Evolutionary conservation across 1,284 basidiomycete species (phyloP).

Genomic region (Sanghuangporus sanghuang): DNA sequence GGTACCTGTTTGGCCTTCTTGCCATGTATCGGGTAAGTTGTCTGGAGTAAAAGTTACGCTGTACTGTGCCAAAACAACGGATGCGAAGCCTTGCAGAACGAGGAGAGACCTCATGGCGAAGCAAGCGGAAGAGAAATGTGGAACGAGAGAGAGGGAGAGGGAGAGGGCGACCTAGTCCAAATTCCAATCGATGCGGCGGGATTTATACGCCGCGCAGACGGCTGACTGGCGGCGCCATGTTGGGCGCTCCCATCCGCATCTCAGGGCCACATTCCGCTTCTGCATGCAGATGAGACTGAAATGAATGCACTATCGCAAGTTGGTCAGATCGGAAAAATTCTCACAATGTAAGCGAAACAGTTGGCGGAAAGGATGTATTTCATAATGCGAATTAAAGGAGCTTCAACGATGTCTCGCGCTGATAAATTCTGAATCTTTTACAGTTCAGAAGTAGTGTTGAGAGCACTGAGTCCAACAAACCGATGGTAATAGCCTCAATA

Average conservation of each 20-base stretch:
- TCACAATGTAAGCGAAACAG: too few species aligned
- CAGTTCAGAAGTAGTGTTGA: too few species aligned
- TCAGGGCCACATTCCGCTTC: too few species aligned
- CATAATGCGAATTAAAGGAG: too few species aligned
- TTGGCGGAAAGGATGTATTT: too few species aligned
- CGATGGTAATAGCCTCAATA: too few species aligned
- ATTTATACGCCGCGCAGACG: not conserved
- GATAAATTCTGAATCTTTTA: too few species aligned
- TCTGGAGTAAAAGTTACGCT: slow-evolving; percentile 41
- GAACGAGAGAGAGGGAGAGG: not conserved
- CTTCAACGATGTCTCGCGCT: too few species aligned
- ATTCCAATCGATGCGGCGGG: not conserved
- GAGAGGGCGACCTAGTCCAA: not conserved
- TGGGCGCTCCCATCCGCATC: not conserved
- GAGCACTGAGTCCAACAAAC: too few species aligned
- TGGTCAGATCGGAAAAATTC: too few species aligned
- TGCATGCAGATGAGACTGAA: too few species aligned
- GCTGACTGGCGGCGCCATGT: not conserved
- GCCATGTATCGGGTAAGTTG: slow-evolving; percentile 43
- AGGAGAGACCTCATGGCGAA: slow-evolving; percentile 9
- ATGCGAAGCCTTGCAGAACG: slow-evolving; percentile 5
- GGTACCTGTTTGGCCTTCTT: slow-evolving; percentile 60
- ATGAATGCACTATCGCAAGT: too few species aligned
- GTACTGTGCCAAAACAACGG: slow-evolving; percentile 22
- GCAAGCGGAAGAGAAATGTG: not conserved